phyloP scores from a whole-genome alignment of 2,329 filamentous ascomycete species.

The Cadophora malorum region DNA sequence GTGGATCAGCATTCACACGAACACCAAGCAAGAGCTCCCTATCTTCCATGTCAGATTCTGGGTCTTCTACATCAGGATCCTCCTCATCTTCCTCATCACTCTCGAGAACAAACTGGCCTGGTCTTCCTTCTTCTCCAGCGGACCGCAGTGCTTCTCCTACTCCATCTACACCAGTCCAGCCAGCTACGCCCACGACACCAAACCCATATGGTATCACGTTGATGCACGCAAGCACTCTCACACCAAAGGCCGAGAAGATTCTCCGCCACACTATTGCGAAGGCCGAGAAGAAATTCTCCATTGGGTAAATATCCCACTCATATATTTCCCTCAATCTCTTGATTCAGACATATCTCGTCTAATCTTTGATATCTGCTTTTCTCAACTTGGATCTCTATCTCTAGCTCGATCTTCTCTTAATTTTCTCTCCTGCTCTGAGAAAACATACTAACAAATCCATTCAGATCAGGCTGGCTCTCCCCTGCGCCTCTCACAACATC shows the following conservation, averaged over 20 bases:
- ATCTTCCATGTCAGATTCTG: constrained; percentile 25
- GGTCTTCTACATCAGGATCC: constrained; percentile 22
- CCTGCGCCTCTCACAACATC: constrained; percentile 49
- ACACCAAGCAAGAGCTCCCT: constrained; percentile 26
- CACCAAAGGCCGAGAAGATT: constrained; percentile 54
- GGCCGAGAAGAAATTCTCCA: constrained; percentile 57
- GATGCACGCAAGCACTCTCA: constrained; percentile 53
- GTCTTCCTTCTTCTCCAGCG: constrained; percentile 38
- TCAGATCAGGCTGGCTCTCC: constrained; percentile 39
- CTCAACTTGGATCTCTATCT: too few relatives aligned
- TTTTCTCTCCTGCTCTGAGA: not conserved
- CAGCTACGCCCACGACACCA: constrained; percentile 47
- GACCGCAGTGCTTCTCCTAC: constrained; percentile 30
- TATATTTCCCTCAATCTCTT: constrained; percentile 30
- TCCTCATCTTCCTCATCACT: constrained; percentile 23
- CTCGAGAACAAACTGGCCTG: constrained; percentile 38
- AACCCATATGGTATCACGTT: constrained; percentile 57
- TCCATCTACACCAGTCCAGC: constrained; percentile 43
- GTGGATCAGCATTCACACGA: constrained; percentile 27
- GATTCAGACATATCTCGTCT: not conserved
- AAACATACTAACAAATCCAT: constrained; percentile 26
- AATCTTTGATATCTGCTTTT: not conserved
- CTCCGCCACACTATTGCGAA: constrained; percentile 58
- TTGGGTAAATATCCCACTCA: constrained; percentile 44
- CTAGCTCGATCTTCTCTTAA: too few relatives aligned